Evolutionary conservation across 83 land plant genomes (phyloP), one percentile per base, ranked within the genome.

Genomic region (Isoetes engelmannii): DNA sequence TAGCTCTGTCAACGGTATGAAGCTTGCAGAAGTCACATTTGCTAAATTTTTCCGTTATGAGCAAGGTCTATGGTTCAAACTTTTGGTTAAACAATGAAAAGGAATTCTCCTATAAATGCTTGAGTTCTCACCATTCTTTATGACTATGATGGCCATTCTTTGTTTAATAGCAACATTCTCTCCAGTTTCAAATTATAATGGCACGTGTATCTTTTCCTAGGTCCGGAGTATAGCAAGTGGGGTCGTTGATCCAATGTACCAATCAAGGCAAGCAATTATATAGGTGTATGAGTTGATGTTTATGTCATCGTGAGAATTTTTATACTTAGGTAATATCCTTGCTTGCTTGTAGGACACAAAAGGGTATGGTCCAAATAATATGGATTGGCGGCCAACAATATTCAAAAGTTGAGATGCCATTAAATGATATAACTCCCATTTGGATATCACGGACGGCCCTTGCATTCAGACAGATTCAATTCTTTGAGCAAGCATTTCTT

Each of bases 281-380:
- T 65, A 10, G 53, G 17, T 10, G 12, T 44, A 65, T 12, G 58
- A 45, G 12, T 7, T 42, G 68, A 60, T 12, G 68, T 65, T 9
- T 65, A 1, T 46, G 68, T 44, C 13, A 7, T 13, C 45, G 1
- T 1, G 12, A 10, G 13, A 15, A 8, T 19, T 9, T 20, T 8
- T 0, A 8, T 60, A 1, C 28, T 19, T 20, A 15, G 0, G 28
- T 3, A 44, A 57, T 1, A 65, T 12, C 19, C 19, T 65, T 74
- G 67, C n/a, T 68, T 57, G 12, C 41, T 21, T 56, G 66, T 41
- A 75, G 78, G 50, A 43, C 75, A 20, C 78, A 75, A 56, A 75
- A 75, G 78, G 78, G 78, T 44, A 68, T 75, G 12, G 74, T 75
- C 7, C 78, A 75, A 53, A 17, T 75, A 6, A 48, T 75, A 45